Evolutionary conservation across 23 red algal species (phyloP), one percentile per base, ranked within the genome.

Genomic region (Gracilaria domingensis): DNA sequence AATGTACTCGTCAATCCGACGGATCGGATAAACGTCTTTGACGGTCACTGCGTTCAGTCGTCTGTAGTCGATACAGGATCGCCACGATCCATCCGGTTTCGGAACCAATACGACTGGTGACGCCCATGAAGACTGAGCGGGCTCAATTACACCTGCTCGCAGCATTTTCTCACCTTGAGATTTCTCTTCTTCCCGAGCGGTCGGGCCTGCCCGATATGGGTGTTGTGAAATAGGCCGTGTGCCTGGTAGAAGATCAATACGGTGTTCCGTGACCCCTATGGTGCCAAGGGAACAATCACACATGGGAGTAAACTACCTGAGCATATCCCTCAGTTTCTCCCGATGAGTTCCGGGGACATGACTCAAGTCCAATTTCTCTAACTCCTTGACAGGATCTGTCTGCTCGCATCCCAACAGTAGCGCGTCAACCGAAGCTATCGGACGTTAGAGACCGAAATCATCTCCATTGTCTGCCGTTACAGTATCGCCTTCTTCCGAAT

Each of bases 11-110:
- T 84, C 81, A 50, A 84, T 26, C 20, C 60, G 51, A 18, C 29
- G 84, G n/a, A 88, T n/a, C 13, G 84, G 66, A 77, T 88, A 88
- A 21, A 30, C 38, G 26, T 88, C 45, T 66, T 88, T 88, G 45
- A 88, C 66, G 28, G 38, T 54, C 14, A 49, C 12, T 17, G 20
- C 66, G 26, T 88, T 79, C 65, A 74, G 84, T 0, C 77, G 78
- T 17, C 84, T 0, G 69, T 88, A 88, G 33, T 88, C 67, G 24
- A 59, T 56, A 47, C 69, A 88, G 34, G 77, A 88, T 18, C 84
- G 69, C 17, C 11, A 29, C 16, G 66, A 30, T 20, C 84, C 33
- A 39, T 88, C 66, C 32, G 53, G 56, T 78, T 88, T 78, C 23
- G 84, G 84, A 66, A 88, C 69, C 7, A 88, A 57, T 5, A 88